Base-by-base conservation (phyloP, 768 basidiomycete species). In the Calocybe indica region DNA sequence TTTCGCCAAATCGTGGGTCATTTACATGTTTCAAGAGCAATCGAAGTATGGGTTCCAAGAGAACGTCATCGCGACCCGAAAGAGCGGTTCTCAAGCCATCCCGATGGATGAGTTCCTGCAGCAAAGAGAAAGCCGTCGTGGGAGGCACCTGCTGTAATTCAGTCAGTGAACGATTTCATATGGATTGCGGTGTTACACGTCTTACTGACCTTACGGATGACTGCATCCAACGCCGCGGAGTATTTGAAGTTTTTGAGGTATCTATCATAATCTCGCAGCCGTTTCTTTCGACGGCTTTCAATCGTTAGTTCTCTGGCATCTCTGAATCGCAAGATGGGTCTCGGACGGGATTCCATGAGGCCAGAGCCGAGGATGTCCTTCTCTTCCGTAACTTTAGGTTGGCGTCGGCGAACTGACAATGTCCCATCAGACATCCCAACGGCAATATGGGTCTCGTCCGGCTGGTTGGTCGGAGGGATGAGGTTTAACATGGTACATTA, bases 361-460 rank as follows among this genome's bases (percentile, higher is more conserved):
- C 42, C 42, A 7, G 35, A 34, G 5, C 29, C 42, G 5, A 33
- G 29, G 7, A 30, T 31, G 6, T 43, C 42, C 8, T n/a, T 58
- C 15, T 41, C 35, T 60, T 88, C 82, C n/a, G 78, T 79, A 0
- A 80, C 67, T 63, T 89, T 93, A 12, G 75, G 78, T 55, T 91
- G 87, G 49, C 94, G 80, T 55, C 91, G 78, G 29, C 96, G 89
- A 40, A 99, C 80, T n/a, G 94, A 94, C n/a, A 99, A 75, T 1
- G 95, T 97, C 2, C 95, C 95, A 60, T 98, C 96, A 11, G 92
- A 85, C 86, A 97, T 91, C n/a, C 96, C 96, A 1, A 90, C 89
- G 1, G 91, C 89, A 36, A 99, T 86, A 59, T 98, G 96, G 0
- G 92, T 94, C 57, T 96, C 91, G 62, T 98, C 94, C 28, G 92